Conservation (phyloP, 2,329 filamentous ascomycete genomes). For the Nemania sp. region DNA sequence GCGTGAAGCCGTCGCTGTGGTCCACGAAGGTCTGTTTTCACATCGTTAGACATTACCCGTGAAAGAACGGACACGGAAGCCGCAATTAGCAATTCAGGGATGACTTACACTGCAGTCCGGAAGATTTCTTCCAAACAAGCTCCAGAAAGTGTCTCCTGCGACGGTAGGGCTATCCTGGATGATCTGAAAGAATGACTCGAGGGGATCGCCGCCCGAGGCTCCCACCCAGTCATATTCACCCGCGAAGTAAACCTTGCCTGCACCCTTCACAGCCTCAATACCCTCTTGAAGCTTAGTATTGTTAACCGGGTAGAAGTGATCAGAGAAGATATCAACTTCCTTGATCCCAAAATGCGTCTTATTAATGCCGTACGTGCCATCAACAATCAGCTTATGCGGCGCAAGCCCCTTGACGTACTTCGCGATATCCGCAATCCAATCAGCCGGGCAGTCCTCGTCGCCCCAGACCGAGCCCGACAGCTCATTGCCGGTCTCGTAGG, state of each 20-base stretch:
- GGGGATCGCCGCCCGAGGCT: conserved; percentile 35
- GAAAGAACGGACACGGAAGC: neutral
- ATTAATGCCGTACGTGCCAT: conserved; percentile 55
- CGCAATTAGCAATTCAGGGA: neutral
- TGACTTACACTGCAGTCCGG: conserved; percentile 47
- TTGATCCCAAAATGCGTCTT: conserved; percentile 45
- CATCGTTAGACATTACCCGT: neutral
- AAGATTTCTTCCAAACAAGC: conserved; percentile 49
- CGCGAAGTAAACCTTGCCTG: conserved; percentile 47
- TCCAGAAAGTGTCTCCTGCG: conserved; percentile 51
- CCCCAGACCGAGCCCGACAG: conserved; percentile 48
- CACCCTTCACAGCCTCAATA: conserved; percentile 42
- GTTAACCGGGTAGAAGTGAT: conserved; percentile 52
- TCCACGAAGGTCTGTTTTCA: conserved; percentile 44
- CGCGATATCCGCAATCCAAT: conserved; percentile 49
- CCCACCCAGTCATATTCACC: conserved; percentile 53
- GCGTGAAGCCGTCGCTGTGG: conserved; percentile 49
- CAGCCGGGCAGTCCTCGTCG: conserved; percentile 47
- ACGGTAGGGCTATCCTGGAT: conserved; percentile 45
- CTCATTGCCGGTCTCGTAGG: conserved; percentile 54
- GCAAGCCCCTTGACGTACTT: conserved; percentile 47
- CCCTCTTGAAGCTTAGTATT: conserved; percentile 44
- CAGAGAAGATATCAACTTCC: conserved; percentile 51
- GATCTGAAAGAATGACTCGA: conserved; percentile 46
- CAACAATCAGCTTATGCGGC: conserved; percentile 49